Evolutionary conservation across 2,329 filamentous ascomycete species (phyloP), one percentile per base, ranked within the genome.

Genomic region (Geoglossum cookeanum): DNA sequence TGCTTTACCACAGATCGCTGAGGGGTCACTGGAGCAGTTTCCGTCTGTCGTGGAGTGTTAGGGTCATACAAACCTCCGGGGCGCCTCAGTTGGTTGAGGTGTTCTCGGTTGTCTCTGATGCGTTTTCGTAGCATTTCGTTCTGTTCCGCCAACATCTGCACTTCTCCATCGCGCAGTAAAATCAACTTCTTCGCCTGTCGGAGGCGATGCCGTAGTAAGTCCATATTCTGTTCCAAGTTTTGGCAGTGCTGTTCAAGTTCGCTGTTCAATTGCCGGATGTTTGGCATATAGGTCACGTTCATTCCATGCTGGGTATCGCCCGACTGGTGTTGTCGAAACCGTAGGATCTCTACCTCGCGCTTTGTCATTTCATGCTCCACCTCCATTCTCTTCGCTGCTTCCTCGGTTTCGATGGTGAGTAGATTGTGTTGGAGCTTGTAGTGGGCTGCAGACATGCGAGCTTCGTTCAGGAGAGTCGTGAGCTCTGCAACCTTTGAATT

Each of bases 281-380:
- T 65, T 58, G 68, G 62, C 60, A 71, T 65, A 77, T 58, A 75
- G 71, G 45, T 32, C 58, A 62, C 73, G 80, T 65, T 75, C 75
- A 75, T 55, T 71, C 70, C 62, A 71, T 75, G 58, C 78, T 70
- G 59, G 81, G 77, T 27, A 65, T 92, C 85, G 13, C 82, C 81
- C 60, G 78, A 76, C 59, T 89, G 84, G 5, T 53, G 49, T 32
- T 53, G 27, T 35, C 33, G 30, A 35, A 33, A 53, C 32, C 42
- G 47, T n/a, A 96, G 73, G 11, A 90, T 86, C 60, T 95, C 86
- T 22, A 94, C 84, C 69, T 96, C 89, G 27, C 85, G 79, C 60
- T 87, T 80, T n/a, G 84, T 85, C 79, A 96, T 90, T 62, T 92
- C 86, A 64, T 94, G 85, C 69, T 96, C 91, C 4, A 96, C 90